A percentile compares a stretch with the other conserved stretches of the same genome.
phyloP scores from a whole-genome alignment of 495 filamentous ascomycete genomes.

The Chaetomidium leptoderma region DNA sequence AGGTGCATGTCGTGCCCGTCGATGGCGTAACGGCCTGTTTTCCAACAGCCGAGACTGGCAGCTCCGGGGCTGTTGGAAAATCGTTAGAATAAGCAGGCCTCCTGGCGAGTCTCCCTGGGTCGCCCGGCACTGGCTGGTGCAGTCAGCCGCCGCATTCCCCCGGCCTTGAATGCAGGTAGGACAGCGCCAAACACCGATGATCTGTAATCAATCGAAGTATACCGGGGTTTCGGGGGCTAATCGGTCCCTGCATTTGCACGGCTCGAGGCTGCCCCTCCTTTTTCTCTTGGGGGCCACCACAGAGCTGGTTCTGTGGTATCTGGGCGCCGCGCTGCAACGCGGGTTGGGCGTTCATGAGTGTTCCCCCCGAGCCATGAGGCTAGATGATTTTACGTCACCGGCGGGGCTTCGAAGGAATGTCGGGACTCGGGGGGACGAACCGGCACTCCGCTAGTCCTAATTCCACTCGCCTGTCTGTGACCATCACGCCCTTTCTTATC shows the following conservation, averaged over 20 bases:
- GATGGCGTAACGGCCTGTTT: not conserved
- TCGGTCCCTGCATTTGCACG: slow-evolving; percentile 3
- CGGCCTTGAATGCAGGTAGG: not conserved
- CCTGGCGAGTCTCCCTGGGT: too few species aligned
- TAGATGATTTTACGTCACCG: too few species aligned
- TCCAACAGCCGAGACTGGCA: not conserved
- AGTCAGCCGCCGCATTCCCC: not conserved
- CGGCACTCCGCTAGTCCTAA: not conserved
- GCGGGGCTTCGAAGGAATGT: too few species aligned
- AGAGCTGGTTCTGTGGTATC: not conserved
- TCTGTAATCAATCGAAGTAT: not conserved
- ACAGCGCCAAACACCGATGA: not conserved
- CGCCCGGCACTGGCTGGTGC: not conserved
- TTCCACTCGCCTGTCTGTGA: not conserved
- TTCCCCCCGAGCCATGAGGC: not conserved
- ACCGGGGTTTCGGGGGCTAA: not conserved
- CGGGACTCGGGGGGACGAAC: not conserved
- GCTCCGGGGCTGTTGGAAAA: not conserved
- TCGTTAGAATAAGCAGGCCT: too few species aligned
- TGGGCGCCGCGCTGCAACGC: not conserved
- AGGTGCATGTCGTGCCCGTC: not conserved
- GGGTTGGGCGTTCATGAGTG: not conserved
- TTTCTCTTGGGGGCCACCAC: not conserved
- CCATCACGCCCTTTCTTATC: too few species aligned
- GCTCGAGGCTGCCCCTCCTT: not conserved